Evolutionary conservation across 169 alveolate species (phyloP).

Genomic region (Plasmodium chabaudi): DNA sequence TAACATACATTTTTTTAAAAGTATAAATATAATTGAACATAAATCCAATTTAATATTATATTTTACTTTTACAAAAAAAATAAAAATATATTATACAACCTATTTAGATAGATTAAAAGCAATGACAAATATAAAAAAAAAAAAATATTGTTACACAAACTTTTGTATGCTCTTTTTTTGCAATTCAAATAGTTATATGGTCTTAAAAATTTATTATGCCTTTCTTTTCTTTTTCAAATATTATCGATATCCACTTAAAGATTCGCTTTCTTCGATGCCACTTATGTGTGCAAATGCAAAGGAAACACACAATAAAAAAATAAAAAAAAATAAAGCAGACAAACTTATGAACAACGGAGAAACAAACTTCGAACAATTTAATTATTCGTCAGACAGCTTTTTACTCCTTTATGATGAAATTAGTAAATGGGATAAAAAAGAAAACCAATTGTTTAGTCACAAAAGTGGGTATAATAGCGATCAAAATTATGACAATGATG

Average conservation of each 20-base stretch:
- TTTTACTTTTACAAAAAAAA: slow-evolving; percentile 15
- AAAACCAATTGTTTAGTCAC: neutral
- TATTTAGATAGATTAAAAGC: neutral
- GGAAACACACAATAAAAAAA: neutral
- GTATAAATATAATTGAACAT: slow-evolving; percentile 27
- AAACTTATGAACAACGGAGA: neutral
- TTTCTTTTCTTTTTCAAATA: slow-evolving; percentile 46
- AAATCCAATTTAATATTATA: slow-evolving; percentile 20
- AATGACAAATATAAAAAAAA: neutral
- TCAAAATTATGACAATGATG: slow-evolving; percentile 6
- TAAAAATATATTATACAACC: slow-evolving; percentile 10
- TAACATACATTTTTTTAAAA: slow-evolving; percentile 30
- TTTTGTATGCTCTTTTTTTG: slow-evolving; percentile 61
- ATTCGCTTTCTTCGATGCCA: neutral
- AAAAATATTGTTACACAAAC: slow-evolving; percentile 4
- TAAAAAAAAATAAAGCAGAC: neutral
- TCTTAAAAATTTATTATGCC: slow-evolving; percentile 29
- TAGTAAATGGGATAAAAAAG: neutral
- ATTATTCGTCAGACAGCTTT: slow-evolving; percentile 11
- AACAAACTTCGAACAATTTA: neutral
- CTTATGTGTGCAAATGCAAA: neutral
- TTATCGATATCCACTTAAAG: slow-evolving; percentile 33
- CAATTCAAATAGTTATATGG: slow-evolving; percentile 39
- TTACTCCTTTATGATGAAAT: neutral
- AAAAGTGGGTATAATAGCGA: too few relatives aligned